Evolutionary conservation across 208 protist genomes (phyloP).

Genomic region (Trypanosoma melophagium): DNA sequence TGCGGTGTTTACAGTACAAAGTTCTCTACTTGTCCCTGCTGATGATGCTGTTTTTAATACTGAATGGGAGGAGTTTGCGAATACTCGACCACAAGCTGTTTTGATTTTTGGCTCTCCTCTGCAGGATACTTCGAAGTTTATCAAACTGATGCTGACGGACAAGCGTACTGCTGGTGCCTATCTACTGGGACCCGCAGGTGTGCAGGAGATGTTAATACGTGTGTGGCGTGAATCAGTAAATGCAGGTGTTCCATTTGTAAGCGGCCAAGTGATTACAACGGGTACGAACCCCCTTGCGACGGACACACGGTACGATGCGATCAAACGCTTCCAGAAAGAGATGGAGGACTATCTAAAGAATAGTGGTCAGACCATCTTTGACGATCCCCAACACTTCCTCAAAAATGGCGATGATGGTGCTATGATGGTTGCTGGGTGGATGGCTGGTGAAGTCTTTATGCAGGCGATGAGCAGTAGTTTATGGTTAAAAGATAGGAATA

Average conservation of each 20-base stretch:
- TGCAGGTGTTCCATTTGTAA: neutral
- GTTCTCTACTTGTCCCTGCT: neutral
- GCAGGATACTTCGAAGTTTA: slow-evolving; percentile 12
- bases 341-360: too few species aligned
- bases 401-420: too few species aligned
- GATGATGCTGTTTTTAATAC: slow-evolving; percentile 14
- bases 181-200: slow-evolving; percentile 14
- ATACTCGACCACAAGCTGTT: slow-evolving; percentile 21
- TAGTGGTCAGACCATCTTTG: too few species aligned
- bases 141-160: slow-evolving; percentile 14
- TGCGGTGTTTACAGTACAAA: slow-evolving; percentile 25
- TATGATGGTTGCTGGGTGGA: too few species aligned
- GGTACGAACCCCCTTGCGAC: too few species aligned
- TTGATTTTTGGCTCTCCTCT: slow-evolving; percentile 19
- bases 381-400: too few species aligned
- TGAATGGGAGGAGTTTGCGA: slow-evolving; percentile 19
- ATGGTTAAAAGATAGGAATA: too few species aligned
- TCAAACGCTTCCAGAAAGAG: too few species aligned
- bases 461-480: too few species aligned
- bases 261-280: too few species aligned
- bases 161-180: neutral
- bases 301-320: too few species aligned
- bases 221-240: neutral
- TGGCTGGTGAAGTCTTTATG: too few species aligned
- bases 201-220: slow-evolving; percentile 8